Evolutionary conservation across 495 filamentous ascomycete genomes (phyloP).

Genomic region (Cercophora newfieldiana): DNA sequence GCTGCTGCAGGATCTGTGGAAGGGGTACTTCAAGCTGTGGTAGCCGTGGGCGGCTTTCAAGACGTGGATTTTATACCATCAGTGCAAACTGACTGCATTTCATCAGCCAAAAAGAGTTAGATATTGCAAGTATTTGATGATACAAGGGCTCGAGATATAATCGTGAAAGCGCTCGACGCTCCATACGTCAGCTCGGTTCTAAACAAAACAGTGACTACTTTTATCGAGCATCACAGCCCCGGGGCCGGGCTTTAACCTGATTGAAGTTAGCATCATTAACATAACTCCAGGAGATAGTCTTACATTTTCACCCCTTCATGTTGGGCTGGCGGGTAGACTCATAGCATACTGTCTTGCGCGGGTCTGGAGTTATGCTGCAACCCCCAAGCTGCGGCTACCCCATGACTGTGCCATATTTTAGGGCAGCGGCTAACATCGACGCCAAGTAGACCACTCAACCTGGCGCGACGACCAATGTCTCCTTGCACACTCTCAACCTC

Average conservation of each 20-base stretch:
- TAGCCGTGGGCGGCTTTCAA: too few relatives aligned
- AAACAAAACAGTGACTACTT: background rate
- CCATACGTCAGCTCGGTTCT: background rate
- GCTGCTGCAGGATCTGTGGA: conserved; percentile 44
- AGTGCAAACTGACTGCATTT: background rate
- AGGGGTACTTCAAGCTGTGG: conserved; percentile 41
- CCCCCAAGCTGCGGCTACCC: too few relatives aligned
- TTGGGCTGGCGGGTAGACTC: too few relatives aligned
- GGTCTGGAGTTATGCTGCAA: too few relatives aligned
- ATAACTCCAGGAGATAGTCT: too few relatives aligned
- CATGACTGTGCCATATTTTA: background rate
- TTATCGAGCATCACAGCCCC: background rate
- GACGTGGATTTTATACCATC: background rate
- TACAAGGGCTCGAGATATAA: too few relatives aligned
- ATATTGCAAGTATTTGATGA: background rate
- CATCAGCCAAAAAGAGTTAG: background rate
- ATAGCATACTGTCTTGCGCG: too few relatives aligned
- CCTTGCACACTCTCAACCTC: conserved; percentile 44
- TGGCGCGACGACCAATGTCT: conserved; percentile 31
- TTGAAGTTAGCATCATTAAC: background rate
- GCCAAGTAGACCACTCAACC: conserved; percentile 10
- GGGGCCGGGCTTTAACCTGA: too few relatives aligned
- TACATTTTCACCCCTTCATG: too few relatives aligned
- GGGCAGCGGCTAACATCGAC: background rate
- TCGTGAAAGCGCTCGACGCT: background rate